Evolutionary conservation across 495 filamentous ascomycete genomes (phyloP).

Genomic region (Pseudoneurospora amorphoporcata): DNA sequence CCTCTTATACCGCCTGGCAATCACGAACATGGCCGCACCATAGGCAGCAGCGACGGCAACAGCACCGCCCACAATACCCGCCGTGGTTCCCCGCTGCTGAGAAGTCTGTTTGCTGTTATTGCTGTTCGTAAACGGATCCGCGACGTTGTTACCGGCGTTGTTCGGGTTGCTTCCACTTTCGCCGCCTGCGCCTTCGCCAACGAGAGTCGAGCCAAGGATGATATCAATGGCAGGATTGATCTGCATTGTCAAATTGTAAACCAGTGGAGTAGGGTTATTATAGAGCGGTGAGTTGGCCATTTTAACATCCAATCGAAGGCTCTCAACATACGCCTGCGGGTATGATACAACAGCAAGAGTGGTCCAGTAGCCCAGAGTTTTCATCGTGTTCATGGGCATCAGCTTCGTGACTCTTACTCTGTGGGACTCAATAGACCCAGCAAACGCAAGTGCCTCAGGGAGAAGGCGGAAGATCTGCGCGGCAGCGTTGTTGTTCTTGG

Average conservation of each 20-base stretch:
- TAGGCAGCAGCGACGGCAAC: slow-evolving; percentile 79
- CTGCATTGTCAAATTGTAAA: slow-evolving; percentile 60
- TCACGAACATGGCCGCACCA: slow-evolving; percentile 96
- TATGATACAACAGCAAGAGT: slow-evolving; percentile 71
- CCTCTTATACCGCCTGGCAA: slow-evolving; percentile 87
- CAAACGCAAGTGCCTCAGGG: slow-evolving; percentile 63
- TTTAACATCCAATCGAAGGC: slow-evolving; percentile 53
- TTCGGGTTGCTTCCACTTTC: slow-evolving; percentile 14
- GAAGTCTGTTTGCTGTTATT: slow-evolving; percentile 32
- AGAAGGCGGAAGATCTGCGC: slow-evolving; percentile 81
- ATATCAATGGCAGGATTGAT: slow-evolving; percentile 82
- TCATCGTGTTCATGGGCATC: slow-evolving; percentile 64
- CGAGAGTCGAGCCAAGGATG: slow-evolving; percentile 43
- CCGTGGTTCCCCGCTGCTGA: slow-evolving; percentile 62
- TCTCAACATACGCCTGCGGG: slow-evolving; percentile 51
- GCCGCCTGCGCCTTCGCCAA: slow-evolving; percentile 18
- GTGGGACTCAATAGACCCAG: slow-evolving; percentile 37
- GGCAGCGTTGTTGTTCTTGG: slow-evolving; percentile 53
- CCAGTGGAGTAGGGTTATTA: slow-evolving; percentile 47
- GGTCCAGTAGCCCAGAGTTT: slow-evolving; percentile 64
- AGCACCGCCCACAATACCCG: slow-evolving; percentile 70
- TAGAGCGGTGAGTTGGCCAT: slow-evolving; percentile 65
- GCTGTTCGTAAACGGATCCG: slow-evolving; percentile 30
- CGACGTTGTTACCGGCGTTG: slow-evolving; percentile 12
- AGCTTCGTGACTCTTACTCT: slow-evolving; percentile 62